These are phyloP conservation scores for Aspergillus sp. DNA, from an alignment of 2,329 filamentous ascomycete genomes.

Conservation along the genomic window DNA sequence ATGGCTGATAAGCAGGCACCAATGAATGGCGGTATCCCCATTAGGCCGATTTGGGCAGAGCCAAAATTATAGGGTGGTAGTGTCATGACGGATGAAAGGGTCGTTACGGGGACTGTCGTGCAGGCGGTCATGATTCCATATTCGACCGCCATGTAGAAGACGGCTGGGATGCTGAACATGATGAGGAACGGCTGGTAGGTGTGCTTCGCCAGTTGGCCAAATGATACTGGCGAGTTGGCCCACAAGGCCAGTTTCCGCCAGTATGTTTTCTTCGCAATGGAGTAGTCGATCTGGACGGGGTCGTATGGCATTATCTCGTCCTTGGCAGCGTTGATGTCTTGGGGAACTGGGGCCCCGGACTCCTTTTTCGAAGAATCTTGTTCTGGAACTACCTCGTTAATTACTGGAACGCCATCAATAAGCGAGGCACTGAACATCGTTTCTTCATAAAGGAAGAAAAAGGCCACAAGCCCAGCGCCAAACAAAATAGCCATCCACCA, in stretches of 20 bases:
- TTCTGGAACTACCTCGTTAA: no score
- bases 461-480: conserved; percentile 36
- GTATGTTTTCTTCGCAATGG: conserved; percentile 29
- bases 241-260: conserved; percentile 38
- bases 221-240: neutral
- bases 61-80: conserved; percentile 35
- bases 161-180: neutral
- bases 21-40: conserved; percentile 42
- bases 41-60: conserved; percentile 38
- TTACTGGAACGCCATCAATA: no score
- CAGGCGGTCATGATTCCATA: neutral
- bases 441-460: conserved; percentile 49
- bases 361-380: no score
- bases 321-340: neutral
- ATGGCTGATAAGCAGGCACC: conserved; percentile 37
- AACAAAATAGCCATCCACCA: conserved; percentile 49
- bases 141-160: neutral
- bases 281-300: no score
- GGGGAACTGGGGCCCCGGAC: no score
- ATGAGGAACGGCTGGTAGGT: neutral
- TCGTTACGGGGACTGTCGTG: conserved; percentile 24
- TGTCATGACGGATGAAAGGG: conserved; percentile 28
- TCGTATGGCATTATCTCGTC: neutral
- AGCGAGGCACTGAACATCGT: conserved; percentile 22
- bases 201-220: conserved; percentile 3